Evolutionary conservation across 257 asterid species (phyloP).

Genomic region (Scutellaria baicalensis): DNA sequence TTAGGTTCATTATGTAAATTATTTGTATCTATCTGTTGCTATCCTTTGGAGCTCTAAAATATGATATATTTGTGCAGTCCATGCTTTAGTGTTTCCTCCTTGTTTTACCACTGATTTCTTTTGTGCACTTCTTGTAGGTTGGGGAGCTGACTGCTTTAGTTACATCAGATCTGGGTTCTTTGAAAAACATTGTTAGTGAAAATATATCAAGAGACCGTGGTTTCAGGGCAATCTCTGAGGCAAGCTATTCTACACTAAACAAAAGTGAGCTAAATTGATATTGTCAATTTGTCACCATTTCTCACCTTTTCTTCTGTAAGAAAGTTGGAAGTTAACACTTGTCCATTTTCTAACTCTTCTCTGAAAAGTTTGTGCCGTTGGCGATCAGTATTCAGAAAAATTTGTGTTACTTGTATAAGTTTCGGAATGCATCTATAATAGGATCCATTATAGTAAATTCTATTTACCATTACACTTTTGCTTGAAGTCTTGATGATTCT

Average conservation of each 20-base stretch:
- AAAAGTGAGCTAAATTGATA: conserved; percentile 57
- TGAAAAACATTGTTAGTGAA: conserved; percentile 81
- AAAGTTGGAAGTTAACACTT: not conserved
- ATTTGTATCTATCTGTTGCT: not conserved
- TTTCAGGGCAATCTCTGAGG: conserved; percentile 97
- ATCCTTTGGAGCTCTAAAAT: not conserved
- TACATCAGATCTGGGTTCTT: conserved; percentile 89
- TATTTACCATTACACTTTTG: not conserved
- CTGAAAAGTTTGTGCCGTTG: not conserved
- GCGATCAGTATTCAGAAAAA: not conserved
- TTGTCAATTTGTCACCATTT: conserved; percentile 11
- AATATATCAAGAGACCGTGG: conserved; percentile 98
- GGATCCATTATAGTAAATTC: not conserved
- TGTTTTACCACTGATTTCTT: conserved; percentile 1
- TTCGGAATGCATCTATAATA: conserved; percentile 1
- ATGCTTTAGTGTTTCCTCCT: not conserved
- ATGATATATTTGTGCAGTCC: not conserved
- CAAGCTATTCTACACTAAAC: conserved; percentile 73
- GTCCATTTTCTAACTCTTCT: not conserved
- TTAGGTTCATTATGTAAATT: not conserved
- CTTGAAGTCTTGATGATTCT: conserved; percentile 6
- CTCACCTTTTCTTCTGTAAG: conserved; percentile 13
- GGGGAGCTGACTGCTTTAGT: conserved; percentile 88
- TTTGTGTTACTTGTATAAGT: not conserved
- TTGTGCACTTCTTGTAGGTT: conserved; percentile 46